Evolutionary conservation across 371 early-diverging fungal genomes (phyloP).

Genomic region (Funneliformis caledonium): DNA sequence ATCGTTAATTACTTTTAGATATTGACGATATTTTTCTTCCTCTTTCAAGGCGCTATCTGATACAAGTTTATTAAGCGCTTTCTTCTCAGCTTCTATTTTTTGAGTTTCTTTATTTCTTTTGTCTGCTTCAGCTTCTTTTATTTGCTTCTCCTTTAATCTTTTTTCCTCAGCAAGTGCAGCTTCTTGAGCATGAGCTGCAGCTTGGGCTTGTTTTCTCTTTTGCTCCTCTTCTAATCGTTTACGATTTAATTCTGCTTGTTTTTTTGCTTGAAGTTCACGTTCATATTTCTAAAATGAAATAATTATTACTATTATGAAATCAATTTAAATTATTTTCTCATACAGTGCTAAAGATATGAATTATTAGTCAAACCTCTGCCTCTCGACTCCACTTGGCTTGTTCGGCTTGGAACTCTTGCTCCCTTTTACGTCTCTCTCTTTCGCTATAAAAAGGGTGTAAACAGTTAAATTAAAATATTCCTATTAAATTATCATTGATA

Average conservation of each 20-base stretch:
- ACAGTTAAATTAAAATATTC: background rate
- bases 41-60: constrained; percentile 41
- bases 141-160: constrained; percentile 41
- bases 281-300: background rate
- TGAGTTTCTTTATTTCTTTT: constrained; percentile 3
- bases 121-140: constrained; percentile 38
- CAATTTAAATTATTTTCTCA: background rate
- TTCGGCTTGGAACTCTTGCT: background rate
- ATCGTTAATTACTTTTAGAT: constrained; percentile 35
- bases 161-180: constrained; percentile 40
- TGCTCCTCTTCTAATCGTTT: constrained; percentile 39
- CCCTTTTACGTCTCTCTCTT: background rate
- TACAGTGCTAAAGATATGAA: background rate
- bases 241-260: constrained; percentile 37
- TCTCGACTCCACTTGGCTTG: background rate
- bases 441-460: background rate
- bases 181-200: constrained; percentile 1
- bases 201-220: constrained; percentile 9
- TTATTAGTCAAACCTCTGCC: background rate
- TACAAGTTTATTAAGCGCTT: constrained; percentile 31
- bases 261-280: background rate
- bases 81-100: background rate
- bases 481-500: background rate
- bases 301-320: background rate
- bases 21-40: constrained; percentile 28